These are phyloP conservation scores for Thermoascus crustaceus DNA, from an alignment of 2,329 filamentous ascomycete genomes.

Conservation along the genomic window DNA sequence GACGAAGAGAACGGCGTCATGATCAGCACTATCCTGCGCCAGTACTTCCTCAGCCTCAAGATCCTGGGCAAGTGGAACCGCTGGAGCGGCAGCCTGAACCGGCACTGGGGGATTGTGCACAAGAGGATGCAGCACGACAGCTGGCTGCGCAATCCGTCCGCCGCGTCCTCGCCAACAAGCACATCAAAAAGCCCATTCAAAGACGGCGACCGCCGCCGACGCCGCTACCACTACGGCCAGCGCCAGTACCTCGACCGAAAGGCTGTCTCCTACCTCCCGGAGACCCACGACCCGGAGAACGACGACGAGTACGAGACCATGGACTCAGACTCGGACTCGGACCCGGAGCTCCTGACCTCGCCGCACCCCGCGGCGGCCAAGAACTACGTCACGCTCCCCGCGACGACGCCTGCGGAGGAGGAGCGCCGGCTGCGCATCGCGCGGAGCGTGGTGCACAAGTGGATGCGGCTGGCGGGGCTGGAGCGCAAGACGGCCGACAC, in stretches of 20 bases:
- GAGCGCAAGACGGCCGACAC: conserved; percentile 47
- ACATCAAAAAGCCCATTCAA: too few species aligned
- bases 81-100: conserved; percentile 54
- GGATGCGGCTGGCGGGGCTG: conserved; percentile 62
- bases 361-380: conserved; percentile 21
- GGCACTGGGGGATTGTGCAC: conserved; percentile 61
- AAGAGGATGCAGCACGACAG: conserved; percentile 49
- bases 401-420: conserved; percentile 39
- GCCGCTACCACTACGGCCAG: conserved; percentile 1
- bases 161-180: conserved; percentile 23
- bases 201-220: conserved; percentile 12
- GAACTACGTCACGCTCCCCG: conserved; percentile 31
- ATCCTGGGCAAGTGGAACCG: conserved; percentile 72
- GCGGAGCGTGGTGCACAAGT: conserved; percentile 62
- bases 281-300: conserved; percentile 1
- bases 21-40: conserved; percentile 75
- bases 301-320: conserved; percentile 21
- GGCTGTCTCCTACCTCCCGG: neutral
- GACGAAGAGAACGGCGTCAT: conserved; percentile 81
- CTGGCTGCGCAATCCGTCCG: conserved; percentile 38
- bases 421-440: conserved; percentile 55
- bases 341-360: conserved; percentile 31
- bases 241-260: conserved; percentile 5
- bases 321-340: conserved; percentile 37
- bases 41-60: conserved; percentile 83